Evolutionary conservation across 306 rosid species (phyloP), one percentile per base, ranked within the genome.

Genomic region (Vigna mungo): DNA sequence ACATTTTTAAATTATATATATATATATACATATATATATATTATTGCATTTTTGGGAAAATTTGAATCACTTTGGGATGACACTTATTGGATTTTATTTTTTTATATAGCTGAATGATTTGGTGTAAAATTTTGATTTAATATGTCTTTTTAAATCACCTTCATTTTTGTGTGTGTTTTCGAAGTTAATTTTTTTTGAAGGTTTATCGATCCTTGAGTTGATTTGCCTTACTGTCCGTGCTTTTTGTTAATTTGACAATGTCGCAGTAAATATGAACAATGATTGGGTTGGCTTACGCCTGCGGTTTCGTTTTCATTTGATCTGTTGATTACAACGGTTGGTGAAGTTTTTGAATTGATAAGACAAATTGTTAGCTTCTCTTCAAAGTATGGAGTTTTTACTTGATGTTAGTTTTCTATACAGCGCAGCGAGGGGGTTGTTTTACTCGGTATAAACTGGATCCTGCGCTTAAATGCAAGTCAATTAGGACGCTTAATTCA

Each of bases 221-320:
- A 41, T 78, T 80, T 30, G 1, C n/a, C 30, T 72, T 67, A 46
- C 62, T 51, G 23, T 11, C 11, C 15, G 4, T 49, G 2, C 15
- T 37, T 80, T 66, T 71, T 34, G 36, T 70, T 20, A 12, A 43
- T 36, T 49, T 32, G 64, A 71, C 41, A 58, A 41, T 49, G 20
- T 71, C 7, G 16, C 23, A 9, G 41, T 68, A 27, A 74, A 68
- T 65, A 75, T 62, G 46, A 63, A 62, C 6, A n/a, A 25, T 21
- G 72, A 66, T 5, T 69, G 11, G 14, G 59, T 7, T 69, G 11
- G 14, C 30, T 54, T 9, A 18, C 30, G 60, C 4, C 14, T 54
- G 1, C 71, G 70, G 44, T 77, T 80, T 63, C 82, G 61, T 84
- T 80, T 78, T 71, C 54, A 55, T 84, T 75, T 62, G 88, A 79